Conservation (phyloP, 768 basidiomycete species). For the Pleurotus platypus region DNA sequence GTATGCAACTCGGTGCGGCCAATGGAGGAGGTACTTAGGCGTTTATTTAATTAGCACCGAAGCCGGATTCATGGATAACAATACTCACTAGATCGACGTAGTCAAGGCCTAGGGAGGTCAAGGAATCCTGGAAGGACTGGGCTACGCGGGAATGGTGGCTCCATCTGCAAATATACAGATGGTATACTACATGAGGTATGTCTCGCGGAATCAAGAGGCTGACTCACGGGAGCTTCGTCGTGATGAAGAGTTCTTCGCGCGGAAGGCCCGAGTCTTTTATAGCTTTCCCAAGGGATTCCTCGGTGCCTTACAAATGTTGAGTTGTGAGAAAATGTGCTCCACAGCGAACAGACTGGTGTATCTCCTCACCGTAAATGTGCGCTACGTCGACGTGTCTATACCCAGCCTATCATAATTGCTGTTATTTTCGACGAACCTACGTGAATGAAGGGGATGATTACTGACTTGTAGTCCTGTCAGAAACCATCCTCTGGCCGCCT, state of each 20-base stretch:
- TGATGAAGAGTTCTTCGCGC: conserved; percentile 45
- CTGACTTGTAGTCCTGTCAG: conserved; percentile 34
- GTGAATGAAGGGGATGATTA: not conserved
- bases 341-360: not conserved
- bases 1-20: conserved; percentile 36
- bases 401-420: conserved; percentile 25
- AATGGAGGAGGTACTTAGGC: conserved; percentile 46
- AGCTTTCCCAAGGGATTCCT: conserved; percentile 37
- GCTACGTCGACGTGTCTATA: conserved; percentile 42
- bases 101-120: conserved; percentile 34
- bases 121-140: conserved; percentile 37
- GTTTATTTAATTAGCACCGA: too few relatives aligned
- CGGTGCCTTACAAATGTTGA: conserved; percentile 24
- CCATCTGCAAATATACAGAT: conserved; percentile 19
- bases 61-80: not conserved
- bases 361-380: conserved; percentile 24
- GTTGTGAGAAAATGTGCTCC: not conserved
- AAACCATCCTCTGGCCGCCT: conserved; percentile 33
- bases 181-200: not conserved
- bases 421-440: not conserved
- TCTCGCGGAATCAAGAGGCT: not conserved
- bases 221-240: conserved; percentile 42
- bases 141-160: conserved; percentile 34
- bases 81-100: conserved; percentile 44
- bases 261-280: conserved; percentile 46